Percentiles rank a stretch among this genome's conserved stretches.
Evolutionary conservation across 345 rosid genomes (phyloP).

Genomic region (Euphorbia tirucalli): DNA sequence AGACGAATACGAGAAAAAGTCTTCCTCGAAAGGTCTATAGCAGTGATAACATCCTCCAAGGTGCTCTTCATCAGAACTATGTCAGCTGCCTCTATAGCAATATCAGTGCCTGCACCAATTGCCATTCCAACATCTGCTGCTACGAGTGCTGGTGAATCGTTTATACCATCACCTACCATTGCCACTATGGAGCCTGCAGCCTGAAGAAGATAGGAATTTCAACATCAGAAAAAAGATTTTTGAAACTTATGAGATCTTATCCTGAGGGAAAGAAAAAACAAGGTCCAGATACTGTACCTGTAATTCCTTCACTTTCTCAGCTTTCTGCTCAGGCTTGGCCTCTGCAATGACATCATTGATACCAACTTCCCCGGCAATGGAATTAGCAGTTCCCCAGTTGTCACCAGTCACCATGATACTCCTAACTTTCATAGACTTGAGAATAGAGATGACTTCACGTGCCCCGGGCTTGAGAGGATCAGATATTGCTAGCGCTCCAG

Average conservation of each 20-base stretch:
- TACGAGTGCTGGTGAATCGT: conserved; percentile 90
- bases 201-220: conserved; percentile 31
- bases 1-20: conserved; percentile 79
- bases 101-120: conserved; percentile 92
- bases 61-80: conserved; percentile 90
- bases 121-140: conserved; percentile 98
- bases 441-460: conserved; percentile 63
- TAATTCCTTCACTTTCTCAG: conserved; percentile 76
- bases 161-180: conserved; percentile 97
- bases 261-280: not conserved
- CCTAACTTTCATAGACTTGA: conserved; percentile 69
- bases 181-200: conserved; percentile 68
- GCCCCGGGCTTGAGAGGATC: conserved; percentile 84
- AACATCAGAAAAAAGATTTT: not conserved
- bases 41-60: conserved; percentile 93
- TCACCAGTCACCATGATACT: conserved; percentile 97
- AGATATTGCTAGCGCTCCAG: conserved; percentile 71
- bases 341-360: conserved; percentile 75
- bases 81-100: conserved; percentile 96
- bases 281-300: conserved; percentile 42
- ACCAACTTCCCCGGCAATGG: conserved; percentile 79
- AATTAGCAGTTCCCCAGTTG: conserved; percentile 92
- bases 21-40: conserved; percentile 80
- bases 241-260: too few species aligned
- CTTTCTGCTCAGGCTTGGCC: conserved; percentile 90